Conservation (phyloP, 2,329 filamentous ascomycete genomes). For the Cordyceps farinosa region DNA sequence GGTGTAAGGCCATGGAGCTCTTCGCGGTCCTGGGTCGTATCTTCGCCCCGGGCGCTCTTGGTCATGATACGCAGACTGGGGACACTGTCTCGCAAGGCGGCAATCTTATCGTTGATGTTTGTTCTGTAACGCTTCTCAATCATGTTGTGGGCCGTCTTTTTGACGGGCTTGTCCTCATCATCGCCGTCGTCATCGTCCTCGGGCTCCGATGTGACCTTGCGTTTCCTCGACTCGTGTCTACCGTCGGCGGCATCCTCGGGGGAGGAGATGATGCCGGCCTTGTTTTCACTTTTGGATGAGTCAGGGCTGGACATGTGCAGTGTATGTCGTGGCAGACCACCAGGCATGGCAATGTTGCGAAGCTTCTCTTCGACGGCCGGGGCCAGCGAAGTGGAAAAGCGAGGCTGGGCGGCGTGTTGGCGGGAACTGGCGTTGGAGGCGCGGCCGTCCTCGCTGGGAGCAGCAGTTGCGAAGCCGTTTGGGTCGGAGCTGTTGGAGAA, state of each 20-base stretch:
- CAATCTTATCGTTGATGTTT: slow-evolving; percentile 96
- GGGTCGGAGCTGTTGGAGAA: slow-evolving; percentile 26
- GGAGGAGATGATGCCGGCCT: slow-evolving; percentile 51
- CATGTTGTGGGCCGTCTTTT: slow-evolving; percentile 97
- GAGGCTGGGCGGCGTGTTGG: neutral
- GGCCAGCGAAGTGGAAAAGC: slow-evolving; percentile 39
- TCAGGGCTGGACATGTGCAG: slow-evolving; percentile 56
- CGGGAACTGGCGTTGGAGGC: slow-evolving; percentile 9
- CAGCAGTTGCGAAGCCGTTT: slow-evolving; percentile 31
- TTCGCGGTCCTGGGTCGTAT: slow-evolving; percentile 70
- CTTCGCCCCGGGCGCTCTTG: slow-evolving; percentile 65
- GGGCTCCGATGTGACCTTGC: slow-evolving; percentile 62
- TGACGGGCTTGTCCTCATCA: slow-evolving; percentile 36
- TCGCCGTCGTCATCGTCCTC: slow-evolving; percentile 32
- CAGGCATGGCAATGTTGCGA: slow-evolving; percentile 62
- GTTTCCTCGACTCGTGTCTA: slow-evolving; percentile 56
- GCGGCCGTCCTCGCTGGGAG: slow-evolving; percentile 25
- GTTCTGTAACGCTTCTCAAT: slow-evolving; percentile 96
- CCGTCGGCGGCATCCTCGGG: slow-evolving; percentile 51
- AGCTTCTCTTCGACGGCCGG: slow-evolving; percentile 59
- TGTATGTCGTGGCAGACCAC: slow-evolving; percentile 57
- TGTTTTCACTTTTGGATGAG: slow-evolving; percentile 48
- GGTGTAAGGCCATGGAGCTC: slow-evolving; percentile 72
- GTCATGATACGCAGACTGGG: slow-evolving; percentile 83
- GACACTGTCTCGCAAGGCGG: slow-evolving; percentile 85